Conservation (phyloP, 768 basidiomycete species). For the Suillus cothurnatus region DNA sequence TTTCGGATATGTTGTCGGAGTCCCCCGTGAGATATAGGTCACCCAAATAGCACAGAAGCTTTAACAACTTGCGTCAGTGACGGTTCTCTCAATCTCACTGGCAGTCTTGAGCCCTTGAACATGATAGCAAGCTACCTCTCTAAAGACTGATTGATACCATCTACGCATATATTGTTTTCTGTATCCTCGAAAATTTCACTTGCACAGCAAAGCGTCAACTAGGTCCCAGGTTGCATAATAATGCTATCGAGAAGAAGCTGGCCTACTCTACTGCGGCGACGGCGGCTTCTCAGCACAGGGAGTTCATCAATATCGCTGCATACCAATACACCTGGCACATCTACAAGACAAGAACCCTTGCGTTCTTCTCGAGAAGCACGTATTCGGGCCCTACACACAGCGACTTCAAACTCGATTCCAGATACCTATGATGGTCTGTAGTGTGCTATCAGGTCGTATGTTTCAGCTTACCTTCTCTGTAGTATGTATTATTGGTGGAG, state of each 20-base stretch:
- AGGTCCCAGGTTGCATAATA: not conserved
- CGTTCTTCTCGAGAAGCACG: not conserved
- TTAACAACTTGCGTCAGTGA: not conserved
- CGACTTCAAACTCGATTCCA: not conserved
- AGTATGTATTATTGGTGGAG: slow-evolving; percentile 90
- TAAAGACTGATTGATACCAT: not conserved
- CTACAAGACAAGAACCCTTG: not conserved
- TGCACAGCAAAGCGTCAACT: not conserved
- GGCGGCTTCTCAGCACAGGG: not conserved
- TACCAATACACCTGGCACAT: no score
- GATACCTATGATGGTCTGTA: slow-evolving; percentile 29
- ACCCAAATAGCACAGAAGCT: not conserved
- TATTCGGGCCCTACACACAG: not conserved
- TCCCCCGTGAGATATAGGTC: not conserved
- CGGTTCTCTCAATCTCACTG: not conserved
- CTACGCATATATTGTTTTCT: not conserved
- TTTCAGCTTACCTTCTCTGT: slow-evolving; percentile 42
- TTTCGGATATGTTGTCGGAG: slow-evolving; percentile 8
- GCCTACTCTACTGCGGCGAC: not conserved
- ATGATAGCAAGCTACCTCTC: not conserved
- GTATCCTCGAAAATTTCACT: not conserved
- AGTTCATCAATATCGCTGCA: not conserved
- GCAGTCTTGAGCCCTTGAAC: not conserved
- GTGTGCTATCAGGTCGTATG: slow-evolving; percentile 4
- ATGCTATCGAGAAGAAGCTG: slow-evolving; percentile 5